Evolutionary conservation across 2,329 filamentous ascomycete species (phyloP), one percentile per base, ranked within the genome.

Genomic region (Hypoxylon sp.): DNA sequence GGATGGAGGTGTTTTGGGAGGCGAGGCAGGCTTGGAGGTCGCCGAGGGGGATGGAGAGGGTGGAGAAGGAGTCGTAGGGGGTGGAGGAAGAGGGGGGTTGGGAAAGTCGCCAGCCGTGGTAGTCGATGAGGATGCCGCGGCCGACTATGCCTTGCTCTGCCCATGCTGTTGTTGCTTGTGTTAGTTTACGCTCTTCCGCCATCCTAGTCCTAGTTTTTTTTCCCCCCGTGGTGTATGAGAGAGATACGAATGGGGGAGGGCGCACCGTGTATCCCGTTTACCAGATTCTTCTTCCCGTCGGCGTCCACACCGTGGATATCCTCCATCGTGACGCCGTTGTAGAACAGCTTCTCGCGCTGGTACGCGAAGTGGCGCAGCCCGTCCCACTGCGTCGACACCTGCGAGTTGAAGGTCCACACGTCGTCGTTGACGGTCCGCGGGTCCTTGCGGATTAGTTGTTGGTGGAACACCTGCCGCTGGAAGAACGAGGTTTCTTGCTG

Each of bases 341-440:
- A 77, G 68, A 78, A 78, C 24, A 69, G 62, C 44, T 66, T 52
- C 67, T 82, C 81, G 48, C 80, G 77, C 70, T 83, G 80, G 63
- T 84, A 84, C 15, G 71, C 82, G 59, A 80, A 85, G 67, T 85
- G 82, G 11, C 84, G 77, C 24, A 86, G 74, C 0, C 84, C 84
- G 67, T 87, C 85, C 84, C 84, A 88, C 72, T 88, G 85, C 44
- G 81, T 84, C 37, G 83, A 84, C 6, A 80, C 80, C 73, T 87
- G 86, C 0, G 85, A 83, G 73, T 88, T 88, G 68, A 87, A 84
- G 0, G 79, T 80, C 80, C 85, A 85, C 28, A 82, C 76, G 73
- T 89, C 87, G 71, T 89, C 87, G 71, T 89, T 88, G 24, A 87
- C 82, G 5, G 79, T 76, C 15, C 81, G 75, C 2, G 83, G 82